These are phyloP conservation scores for Dothideomycetes sp. DNA, from an alignment of 2,329 filamentous ascomycete species.

Conservation along the genomic window DNA sequence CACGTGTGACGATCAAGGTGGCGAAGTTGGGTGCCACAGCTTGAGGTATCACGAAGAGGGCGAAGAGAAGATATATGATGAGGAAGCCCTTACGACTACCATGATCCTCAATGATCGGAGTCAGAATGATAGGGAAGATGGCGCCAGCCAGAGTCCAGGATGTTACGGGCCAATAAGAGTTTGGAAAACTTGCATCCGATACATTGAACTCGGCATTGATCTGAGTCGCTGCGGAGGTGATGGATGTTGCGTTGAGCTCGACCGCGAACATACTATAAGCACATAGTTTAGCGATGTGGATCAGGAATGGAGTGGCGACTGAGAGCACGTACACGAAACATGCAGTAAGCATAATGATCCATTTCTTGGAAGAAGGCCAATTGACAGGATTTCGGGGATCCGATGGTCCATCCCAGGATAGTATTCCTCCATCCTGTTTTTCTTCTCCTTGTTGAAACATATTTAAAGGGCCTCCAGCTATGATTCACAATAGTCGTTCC, in stretches of 20 bases:
- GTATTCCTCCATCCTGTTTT: slow-evolving; percentile 8
- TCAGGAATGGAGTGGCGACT: background rate
- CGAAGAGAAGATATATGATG: slow-evolving; percentile 22
- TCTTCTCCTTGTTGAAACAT: too few species aligned
- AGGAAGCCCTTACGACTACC: slow-evolving; percentile 20
- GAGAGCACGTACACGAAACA: slow-evolving; percentile 14
- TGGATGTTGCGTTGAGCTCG: slow-evolving; percentile 25
- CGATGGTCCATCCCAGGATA: slow-evolving; percentile 37
- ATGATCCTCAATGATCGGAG: slow-evolving; percentile 27
- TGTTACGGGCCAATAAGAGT: slow-evolving; percentile 27
- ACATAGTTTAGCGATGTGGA: too few species aligned
- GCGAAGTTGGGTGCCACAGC: slow-evolving; percentile 27
- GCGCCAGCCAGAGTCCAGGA: slow-evolving; percentile 26
- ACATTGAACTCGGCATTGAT: slow-evolving; percentile 23
- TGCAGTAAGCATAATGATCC: slow-evolving; percentile 21
- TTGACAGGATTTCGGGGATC: slow-evolving; percentile 24
- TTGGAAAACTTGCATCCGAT: slow-evolving; percentile 24
- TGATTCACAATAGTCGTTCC: too few species aligned
- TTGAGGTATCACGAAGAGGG: slow-evolving; percentile 27
- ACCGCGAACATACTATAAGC: slow-evolving; percentile 20
- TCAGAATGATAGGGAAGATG: slow-evolving; percentile 23
- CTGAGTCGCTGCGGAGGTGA: slow-evolving; percentile 22
- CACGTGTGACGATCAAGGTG: slow-evolving; percentile 25
- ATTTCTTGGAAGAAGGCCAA: slow-evolving; percentile 22
- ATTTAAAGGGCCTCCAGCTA: too few species aligned